A percentile compares a stretch with the other conserved stretches of the same genome.
These are phyloP conservation scores for Magnusiomyces fungicola DNA, from an alignment of 1,139 yeast species.

Conservation along the genomic window DNA sequence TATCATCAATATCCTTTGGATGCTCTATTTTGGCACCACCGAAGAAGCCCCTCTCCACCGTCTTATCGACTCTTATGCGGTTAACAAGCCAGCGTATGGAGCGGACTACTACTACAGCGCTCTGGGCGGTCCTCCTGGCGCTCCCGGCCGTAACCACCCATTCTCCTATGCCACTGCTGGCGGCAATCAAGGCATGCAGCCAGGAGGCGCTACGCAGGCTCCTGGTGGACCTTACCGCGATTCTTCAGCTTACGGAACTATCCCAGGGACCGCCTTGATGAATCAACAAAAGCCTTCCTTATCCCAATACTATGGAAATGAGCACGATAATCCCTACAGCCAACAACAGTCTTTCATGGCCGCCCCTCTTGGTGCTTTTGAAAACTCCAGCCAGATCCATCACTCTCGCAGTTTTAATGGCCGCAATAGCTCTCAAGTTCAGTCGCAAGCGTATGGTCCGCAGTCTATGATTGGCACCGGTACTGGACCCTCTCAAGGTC, in stretches of 20 bases:
- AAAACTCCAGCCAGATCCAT: slow-evolving; percentile 36
- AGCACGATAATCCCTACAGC: not conserved
- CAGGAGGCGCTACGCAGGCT: not conserved
- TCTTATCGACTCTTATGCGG: slow-evolving; percentile 69
- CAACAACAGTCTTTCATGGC: slow-evolving; percentile 33
- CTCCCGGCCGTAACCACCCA: slow-evolving; percentile 1
- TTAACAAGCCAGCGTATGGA: slow-evolving; percentile 21
- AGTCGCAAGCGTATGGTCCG: too few relatives aligned
- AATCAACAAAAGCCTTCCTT: not conserved
- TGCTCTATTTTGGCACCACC: slow-evolving; percentile 63
- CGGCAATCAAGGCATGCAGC: not conserved
- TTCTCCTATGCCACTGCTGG: not conserved
- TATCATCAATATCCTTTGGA: slow-evolving; percentile 68
- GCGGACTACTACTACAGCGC: not conserved
- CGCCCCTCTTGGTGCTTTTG: slow-evolving; percentile 50
- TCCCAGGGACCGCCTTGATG: not conserved
- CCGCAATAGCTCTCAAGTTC: too few relatives aligned
- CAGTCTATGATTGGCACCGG: too few relatives aligned
- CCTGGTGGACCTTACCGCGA: not conserved
- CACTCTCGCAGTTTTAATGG: slow-evolving; percentile 5
- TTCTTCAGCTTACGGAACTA: not conserved
- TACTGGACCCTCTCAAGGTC: not conserved
- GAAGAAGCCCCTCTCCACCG: slow-evolving; percentile 59
- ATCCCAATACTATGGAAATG: not conserved
- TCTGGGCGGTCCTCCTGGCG: not conserved